Evolutionary conservation across 257 asterid genomes (phyloP).

Genomic region (Jasminum sambac): DNA sequence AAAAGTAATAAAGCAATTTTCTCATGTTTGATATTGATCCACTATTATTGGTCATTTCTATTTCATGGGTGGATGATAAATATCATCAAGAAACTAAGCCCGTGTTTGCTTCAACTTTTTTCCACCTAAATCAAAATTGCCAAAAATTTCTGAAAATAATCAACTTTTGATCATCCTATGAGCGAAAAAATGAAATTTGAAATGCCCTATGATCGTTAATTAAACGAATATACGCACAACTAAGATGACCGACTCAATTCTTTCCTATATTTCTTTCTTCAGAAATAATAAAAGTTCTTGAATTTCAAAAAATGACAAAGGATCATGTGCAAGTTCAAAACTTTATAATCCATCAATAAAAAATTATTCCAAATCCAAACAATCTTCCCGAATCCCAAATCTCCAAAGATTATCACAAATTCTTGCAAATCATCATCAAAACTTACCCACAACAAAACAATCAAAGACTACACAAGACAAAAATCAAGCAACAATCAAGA

Average conservation of each 20-base stretch:
- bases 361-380: not conserved
- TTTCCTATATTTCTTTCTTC: not conserved
- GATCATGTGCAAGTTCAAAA: not conserved
- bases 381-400: not conserved
- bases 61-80: too few species aligned
- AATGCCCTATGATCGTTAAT: not conserved
- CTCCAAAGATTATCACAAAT: not conserved
- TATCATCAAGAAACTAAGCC: too few species aligned
- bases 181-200: too few species aligned
- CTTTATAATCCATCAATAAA: not conserved
- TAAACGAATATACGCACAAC: not conserved
- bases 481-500: constrained; percentile 10
- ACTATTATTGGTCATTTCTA: too few species aligned
- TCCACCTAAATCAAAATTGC: not conserved
- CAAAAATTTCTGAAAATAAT: not conserved
- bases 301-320: not conserved
- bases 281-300: not conserved
- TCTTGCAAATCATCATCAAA: not conserved
- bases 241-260: not conserved
- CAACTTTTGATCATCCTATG: too few species aligned
- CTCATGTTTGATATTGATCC: not conserved
- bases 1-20: not conserved
- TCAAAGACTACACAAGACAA: not conserved
- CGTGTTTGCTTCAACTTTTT: too few species aligned
- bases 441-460: not conserved